These are phyloP conservation scores for Triangularia verruculosa DNA, from an alignment of 2,329 filamentous ascomycete genomes.

Conservation along the genomic window DNA sequence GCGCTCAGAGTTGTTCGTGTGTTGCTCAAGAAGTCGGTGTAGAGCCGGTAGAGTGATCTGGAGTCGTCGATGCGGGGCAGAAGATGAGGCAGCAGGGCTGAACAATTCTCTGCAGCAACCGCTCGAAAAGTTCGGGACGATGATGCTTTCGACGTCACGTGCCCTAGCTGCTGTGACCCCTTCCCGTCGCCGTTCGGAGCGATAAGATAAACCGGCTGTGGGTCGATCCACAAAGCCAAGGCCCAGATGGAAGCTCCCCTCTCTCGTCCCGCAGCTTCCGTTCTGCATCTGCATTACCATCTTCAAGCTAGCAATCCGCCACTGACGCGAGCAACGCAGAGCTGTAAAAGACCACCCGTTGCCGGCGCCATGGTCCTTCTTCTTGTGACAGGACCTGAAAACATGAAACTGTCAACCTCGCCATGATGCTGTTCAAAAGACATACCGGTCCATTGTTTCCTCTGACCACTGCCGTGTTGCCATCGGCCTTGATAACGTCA, in stretches of 20 bases:
- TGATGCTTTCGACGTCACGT: slow-evolving; percentile 17
- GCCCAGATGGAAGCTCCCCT: not conserved
- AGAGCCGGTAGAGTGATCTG: slow-evolving; percentile 1
- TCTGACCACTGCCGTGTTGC: slow-evolving; percentile 11
- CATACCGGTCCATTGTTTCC: not conserved
- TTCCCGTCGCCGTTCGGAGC: not conserved
- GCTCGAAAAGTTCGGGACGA: slow-evolving; percentile 11
- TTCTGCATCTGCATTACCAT: not conserved
- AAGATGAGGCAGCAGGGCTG: slow-evolving; percentile 16
- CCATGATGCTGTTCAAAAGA: slow-evolving; percentile 5
- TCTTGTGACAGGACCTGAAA: not conserved
- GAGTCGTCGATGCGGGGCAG: slow-evolving; percentile 16
- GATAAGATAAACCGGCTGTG: not conserved
- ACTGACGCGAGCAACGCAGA: not conserved
- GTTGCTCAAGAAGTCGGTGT: slow-evolving; percentile 3
- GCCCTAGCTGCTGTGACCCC: not conserved
- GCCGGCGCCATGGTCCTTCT: slow-evolving; percentile 5
- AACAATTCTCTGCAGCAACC: slow-evolving; percentile 15
- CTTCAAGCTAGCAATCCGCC: not conserved
- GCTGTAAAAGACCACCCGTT: not conserved
- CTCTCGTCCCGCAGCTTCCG: not conserved
- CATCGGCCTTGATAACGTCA: slow-evolving; percentile 28
- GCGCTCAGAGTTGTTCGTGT: not conserved
- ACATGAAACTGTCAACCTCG: slow-evolving; percentile 1
- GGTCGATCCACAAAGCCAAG: not conserved